Conservation (phyloP, 495 filamentous ascomycete genomes). For the Penicillium desertorum region DNA sequence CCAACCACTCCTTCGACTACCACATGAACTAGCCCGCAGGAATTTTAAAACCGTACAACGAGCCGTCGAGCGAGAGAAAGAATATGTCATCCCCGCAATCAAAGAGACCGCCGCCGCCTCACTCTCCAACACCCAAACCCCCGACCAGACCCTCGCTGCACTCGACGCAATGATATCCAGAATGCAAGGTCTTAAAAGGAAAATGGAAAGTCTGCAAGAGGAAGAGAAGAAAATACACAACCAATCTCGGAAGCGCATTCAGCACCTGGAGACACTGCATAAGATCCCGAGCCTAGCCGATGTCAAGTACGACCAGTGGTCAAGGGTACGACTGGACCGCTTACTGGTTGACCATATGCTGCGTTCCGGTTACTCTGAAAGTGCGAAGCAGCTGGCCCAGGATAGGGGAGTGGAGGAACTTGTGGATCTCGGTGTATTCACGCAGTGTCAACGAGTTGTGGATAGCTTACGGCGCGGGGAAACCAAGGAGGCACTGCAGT, state of each 20-base stretch:
- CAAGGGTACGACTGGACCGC: constrained; percentile 72
- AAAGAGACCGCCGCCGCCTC: constrained; percentile 68
- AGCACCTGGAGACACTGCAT: constrained; percentile 77
- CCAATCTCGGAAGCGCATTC: constrained; percentile 71
- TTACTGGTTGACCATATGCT: constrained; percentile 88
- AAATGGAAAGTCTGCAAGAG: constrained; percentile 72
- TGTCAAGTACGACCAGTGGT: constrained; percentile 93
- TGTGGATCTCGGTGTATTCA: constrained; percentile 87
- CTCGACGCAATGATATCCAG: constrained; percentile 81
- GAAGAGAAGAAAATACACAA: constrained; percentile 73
- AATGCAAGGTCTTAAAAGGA: constrained; percentile 83
- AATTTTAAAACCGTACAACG: constrained; percentile 90
- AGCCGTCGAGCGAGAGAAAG: constrained; percentile 74
- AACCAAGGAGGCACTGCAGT: constrained; percentile 74
- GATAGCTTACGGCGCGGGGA: constrained; percentile 67
- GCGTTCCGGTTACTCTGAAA: constrained; percentile 76
- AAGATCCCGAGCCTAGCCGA: constrained; percentile 79
- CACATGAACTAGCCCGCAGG: constrained; percentile 84
- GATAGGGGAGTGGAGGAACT: constrained; percentile 73
- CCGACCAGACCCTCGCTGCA: constrained; percentile 68
- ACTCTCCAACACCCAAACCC: constrained; percentile 55
- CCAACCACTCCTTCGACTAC: constrained; percentile 89
- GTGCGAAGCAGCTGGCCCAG: constrained; percentile 68
- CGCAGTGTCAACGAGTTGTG: constrained; percentile 73
- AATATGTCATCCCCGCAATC: constrained; percentile 65